Base-by-base conservation (phyloP, 2,329 filamentous ascomycete species). In the Chaetomium olivaceum region DNA sequence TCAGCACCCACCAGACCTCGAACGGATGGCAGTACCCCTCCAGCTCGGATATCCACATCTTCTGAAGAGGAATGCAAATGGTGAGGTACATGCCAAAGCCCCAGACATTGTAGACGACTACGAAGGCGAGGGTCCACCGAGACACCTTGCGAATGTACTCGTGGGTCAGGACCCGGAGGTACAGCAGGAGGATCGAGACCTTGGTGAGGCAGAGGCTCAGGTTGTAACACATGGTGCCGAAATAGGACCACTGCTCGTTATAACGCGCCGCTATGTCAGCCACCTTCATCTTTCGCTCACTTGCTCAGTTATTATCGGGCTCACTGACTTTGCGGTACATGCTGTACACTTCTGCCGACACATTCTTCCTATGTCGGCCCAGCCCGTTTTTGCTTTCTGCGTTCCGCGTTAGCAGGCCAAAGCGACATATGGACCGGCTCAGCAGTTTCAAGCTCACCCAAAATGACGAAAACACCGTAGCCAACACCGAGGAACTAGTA, bases 101-200 rank as follows among this genome's bases (percentile, higher is more conserved):
- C 54, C 67, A 67, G 36, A 61, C 8, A 29, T 68, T 68, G 16
- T 70, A 69, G 12, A 70, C 7, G 2, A 60, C 33, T 7, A 74
- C 71, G 50, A 72, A 21, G n/a, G 11, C 60, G 39, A 74, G 31
- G 2, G 64, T 55, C 0, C 57, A 59, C 51, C 68, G 68, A 1
- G 69, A 66, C 4, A 68, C 67, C 31, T 66, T 70, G 46, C 71
- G 71, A 25, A 70, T 68, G 61, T 71, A 71, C 2, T 69, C 59
- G 55, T 71, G 67, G 5, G 71, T 71, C 12, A 74, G 36, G 21
- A 73, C 69, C 8, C 72, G 70, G 2, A 74, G 64, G 54, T 74
- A 74, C 2, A 74, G 64, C 4, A 73, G 58, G 23, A 74, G 61
- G 27, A 74, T 73, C 7, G 71, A 74, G 52, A 73, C 25, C 43